A percentile compares a stretch with the other conserved stretches of the same genome.
Conservation (phyloP, 1,284 basidiomycete species). For the Ceratobasidium theobromae region DNA sequence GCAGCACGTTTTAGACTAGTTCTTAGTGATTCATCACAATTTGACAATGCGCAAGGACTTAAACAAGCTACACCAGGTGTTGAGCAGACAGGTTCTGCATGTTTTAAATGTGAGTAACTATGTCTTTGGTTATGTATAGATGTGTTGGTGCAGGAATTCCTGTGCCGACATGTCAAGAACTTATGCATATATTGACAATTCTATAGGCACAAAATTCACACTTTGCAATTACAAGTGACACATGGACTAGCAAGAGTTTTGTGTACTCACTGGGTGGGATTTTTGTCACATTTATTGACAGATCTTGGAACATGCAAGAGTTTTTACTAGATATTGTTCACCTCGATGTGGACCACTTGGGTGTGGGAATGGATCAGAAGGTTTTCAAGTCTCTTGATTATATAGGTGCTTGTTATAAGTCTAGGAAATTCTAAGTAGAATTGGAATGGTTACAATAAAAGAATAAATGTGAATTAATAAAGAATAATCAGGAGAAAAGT, state of each 20-base stretch:
- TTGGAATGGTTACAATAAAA: too few species aligned
- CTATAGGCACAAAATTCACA: slow-evolving; percentile 1
- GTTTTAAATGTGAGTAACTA: not conserved
- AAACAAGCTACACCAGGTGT: not conserved
- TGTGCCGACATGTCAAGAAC: not conserved
- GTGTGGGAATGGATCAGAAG: not conserved
- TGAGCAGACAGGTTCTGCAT: not conserved
- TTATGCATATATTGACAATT: not conserved
- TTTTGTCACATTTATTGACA: slow-evolving; percentile 1
- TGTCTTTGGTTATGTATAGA: too few species aligned
- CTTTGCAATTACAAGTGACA: not conserved
- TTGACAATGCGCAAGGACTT: slow-evolving; percentile 1
- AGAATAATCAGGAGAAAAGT: too few species aligned
- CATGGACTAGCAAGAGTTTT: slow-evolving; percentile 15
- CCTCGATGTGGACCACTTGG: not conserved
- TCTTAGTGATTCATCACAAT: too few species aligned
- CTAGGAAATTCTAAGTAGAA: too few species aligned
- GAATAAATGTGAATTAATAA: too few species aligned
- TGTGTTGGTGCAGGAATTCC: too few species aligned
- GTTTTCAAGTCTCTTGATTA: not conserved
- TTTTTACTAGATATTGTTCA: slow-evolving; percentile 1
- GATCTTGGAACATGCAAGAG: not conserved
- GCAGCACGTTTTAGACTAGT: too few species aligned
- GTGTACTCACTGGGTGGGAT: slow-evolving; percentile 3
- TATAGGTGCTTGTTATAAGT: too few species aligned